Percentiles rank a stretch among this genome's conserved stretches.
These are phyloP conservation scores for Lactarius quietus DNA, from an alignment of 768 basidiomycete genomes.

Conservation along the genomic window DNA sequence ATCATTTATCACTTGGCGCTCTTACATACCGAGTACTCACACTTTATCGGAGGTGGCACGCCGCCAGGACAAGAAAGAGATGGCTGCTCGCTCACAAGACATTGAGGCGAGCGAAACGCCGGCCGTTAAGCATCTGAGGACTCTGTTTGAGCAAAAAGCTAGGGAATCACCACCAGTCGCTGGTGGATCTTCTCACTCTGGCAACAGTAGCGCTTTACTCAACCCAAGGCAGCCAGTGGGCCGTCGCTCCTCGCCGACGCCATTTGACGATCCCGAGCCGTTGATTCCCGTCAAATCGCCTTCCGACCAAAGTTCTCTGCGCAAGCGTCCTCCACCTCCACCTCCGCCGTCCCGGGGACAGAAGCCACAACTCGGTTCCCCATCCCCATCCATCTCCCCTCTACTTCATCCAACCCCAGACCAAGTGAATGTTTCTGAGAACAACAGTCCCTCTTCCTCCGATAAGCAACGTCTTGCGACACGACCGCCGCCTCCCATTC, in stretches of 20 bases:
- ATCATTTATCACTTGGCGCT: neutral
- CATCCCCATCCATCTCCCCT: constrained; percentile 19
- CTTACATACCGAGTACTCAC: neutral
- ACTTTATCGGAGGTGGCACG: neutral
- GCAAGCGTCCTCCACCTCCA: constrained; percentile 18
- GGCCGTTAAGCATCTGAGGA: constrained; percentile 18
- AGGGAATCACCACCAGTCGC: constrained; percentile 1
- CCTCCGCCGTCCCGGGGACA: constrained; percentile 16
- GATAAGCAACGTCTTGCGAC: constrained; percentile 18
- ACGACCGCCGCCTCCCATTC: constrained; percentile 17
- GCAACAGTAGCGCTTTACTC: neutral
- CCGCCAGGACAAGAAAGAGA: neutral
- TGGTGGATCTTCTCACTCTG: constrained; percentile 4
- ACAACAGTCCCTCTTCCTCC: constrained; percentile 11
- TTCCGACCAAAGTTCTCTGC: constrained; percentile 10
- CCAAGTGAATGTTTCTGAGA: neutral
- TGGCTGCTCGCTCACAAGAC: constrained; percentile 4
- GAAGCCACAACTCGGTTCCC: constrained; percentile 19
- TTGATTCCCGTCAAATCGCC: neutral
- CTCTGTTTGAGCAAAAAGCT: constrained; percentile 20
- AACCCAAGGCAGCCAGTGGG: neutral
- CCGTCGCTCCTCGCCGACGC: constrained; percentile 15
- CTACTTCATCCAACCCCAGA: constrained; percentile 9
- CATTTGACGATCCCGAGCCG: constrained; percentile 1
- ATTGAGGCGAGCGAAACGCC: constrained; percentile 11